Evolutionary conservation across 768 basidiomycete species (phyloP).

Genomic region (Xerocomus spinulosus): DNA sequence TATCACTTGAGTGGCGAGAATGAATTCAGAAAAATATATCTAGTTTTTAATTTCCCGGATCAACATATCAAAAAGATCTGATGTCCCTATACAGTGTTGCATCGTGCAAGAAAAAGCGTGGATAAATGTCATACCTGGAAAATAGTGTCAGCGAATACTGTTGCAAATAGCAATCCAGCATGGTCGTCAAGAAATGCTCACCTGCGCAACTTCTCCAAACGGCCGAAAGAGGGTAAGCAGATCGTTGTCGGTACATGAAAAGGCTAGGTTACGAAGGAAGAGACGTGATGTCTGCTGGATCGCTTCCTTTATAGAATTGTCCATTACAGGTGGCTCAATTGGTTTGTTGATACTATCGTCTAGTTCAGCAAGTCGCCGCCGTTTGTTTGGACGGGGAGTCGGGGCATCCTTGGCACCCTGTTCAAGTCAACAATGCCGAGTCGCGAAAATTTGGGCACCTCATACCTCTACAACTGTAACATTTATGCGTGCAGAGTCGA

Average conservation of each 20-base stretch:
- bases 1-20: not conserved
- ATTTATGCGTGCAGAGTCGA: slow-evolving; percentile 72
- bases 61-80: slow-evolving; percentile 46
- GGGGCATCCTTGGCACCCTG: slow-evolving; percentile 71
- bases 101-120: not conserved
- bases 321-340: slow-evolving; percentile 2
- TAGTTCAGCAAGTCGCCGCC: slow-evolving; percentile 57
- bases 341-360: slow-evolving; percentile 22
- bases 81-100: slow-evolving; percentile 41
- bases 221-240: slow-evolving; percentile 57
- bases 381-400: slow-evolving; percentile 63
- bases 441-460: not conserved
- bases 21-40: slow-evolving; percentile 39
- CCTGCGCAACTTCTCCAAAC: slow-evolving; percentile 76
- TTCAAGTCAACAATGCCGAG: slow-evolving; percentile 1
- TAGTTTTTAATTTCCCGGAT: slow-evolving; percentile 54
- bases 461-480: slow-evolving; percentile 74
- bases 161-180: slow-evolving; percentile 20
- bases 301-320: slow-evolving; percentile 40
- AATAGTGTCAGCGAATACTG: slow-evolving; percentile 12
- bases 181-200: slow-evolving; percentile 33
- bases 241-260: slow-evolving; percentile 72
- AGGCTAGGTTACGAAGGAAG: slow-evolving; percentile 94
- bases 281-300: slow-evolving; percentile 75
- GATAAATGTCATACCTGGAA: slow-evolving; percentile 12